Conservation (phyloP, 2,329 filamentous ascomycete genomes). For the Grosmannia huntii region DNA sequence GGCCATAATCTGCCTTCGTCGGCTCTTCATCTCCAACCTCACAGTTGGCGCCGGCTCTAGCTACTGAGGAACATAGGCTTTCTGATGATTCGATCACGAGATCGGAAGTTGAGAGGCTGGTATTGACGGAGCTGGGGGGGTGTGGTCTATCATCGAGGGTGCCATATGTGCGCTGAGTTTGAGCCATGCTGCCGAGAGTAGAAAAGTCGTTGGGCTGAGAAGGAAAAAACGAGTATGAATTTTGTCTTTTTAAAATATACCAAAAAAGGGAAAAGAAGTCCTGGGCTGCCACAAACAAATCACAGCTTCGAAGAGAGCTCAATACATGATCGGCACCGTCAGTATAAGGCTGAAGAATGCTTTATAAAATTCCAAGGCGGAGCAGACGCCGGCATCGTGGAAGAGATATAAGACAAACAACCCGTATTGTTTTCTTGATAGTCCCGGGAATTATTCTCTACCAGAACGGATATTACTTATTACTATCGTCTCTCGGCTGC, state of each 20-base stretch:
- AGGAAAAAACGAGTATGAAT: background rate
- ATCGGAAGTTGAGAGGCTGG: background rate
- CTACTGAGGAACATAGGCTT: background rate
- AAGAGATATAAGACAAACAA: background rate
- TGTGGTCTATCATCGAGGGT: background rate
- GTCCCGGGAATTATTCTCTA: background rate
- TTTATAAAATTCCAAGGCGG: background rate
- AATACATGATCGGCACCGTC: constrained; percentile 1
- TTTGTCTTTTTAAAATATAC: background rate
- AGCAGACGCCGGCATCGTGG: background rate
- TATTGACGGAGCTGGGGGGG: constrained; percentile 3
- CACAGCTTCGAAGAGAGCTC: background rate
- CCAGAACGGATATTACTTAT: background rate
- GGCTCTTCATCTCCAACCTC: background rate
- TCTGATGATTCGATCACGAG: background rate
- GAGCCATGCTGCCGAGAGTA: background rate
- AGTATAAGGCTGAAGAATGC: constrained; percentile 1
- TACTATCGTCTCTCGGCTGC: background rate
- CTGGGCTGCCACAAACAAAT: background rate
- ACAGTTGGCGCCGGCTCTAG: background rate
- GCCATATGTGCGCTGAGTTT: background rate
- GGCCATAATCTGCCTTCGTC: background rate
- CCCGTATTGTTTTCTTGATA: background rate
- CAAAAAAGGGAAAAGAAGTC: background rate
- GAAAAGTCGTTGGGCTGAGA: background rate